Percentiles rank a stretch among this genome's conserved stretches.
These are phyloP conservation scores for Pyrenochaeta sp. DNA, from an alignment of 2,329 filamentous ascomycete genomes.

Conservation along the genomic window DNA sequence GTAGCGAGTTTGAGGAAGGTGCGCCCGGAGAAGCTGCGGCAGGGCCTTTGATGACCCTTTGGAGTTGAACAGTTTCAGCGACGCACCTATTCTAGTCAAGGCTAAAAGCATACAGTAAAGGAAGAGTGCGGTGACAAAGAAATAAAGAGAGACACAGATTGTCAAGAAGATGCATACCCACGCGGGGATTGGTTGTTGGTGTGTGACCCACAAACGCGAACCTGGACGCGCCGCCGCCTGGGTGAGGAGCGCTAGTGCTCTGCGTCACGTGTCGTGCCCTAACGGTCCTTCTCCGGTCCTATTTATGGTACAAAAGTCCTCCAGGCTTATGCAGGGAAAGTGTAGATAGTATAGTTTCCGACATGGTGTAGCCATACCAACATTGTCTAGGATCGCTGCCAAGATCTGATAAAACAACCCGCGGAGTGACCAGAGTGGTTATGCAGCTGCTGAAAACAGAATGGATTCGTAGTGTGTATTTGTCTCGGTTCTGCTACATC, in stretches of 20 bases:
- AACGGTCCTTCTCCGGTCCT: slow-evolving; percentile 7
- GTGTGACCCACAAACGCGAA: slow-evolving; percentile 23
- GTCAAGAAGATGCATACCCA: slow-evolving; percentile 33
- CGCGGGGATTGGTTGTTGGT: slow-evolving; percentile 25
- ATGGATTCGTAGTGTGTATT: too few relatives aligned
- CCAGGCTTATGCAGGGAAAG: too few relatives aligned
- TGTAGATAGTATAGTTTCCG: too few relatives aligned
- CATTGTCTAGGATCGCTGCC: too few relatives aligned
- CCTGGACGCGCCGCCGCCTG: slow-evolving; percentile 26
- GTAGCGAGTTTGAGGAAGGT: slow-evolving; percentile 28
- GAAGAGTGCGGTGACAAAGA: slow-evolving; percentile 33
- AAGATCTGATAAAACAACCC: too few relatives aligned
- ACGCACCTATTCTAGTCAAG: slow-evolving; percentile 40
- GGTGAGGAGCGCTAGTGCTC: slow-evolving; percentile 7
- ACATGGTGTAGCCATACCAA: too few relatives aligned
- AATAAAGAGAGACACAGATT: slow-evolving; percentile 29
- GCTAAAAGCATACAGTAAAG: slow-evolving; percentile 51
- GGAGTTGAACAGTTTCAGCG: slow-evolving; percentile 40
- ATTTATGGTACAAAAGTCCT: slow-evolving; percentile 1
- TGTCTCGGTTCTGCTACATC: too few relatives aligned
- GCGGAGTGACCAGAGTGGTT: too few relatives aligned
- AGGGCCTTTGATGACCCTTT: slow-evolving; percentile 30
- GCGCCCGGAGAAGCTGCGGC: slow-evolving; percentile 25
- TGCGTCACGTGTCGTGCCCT: slow-evolving; percentile 10
- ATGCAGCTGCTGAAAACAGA: too few relatives aligned